Evolutionary conservation across 2,329 filamentous ascomycete species (phyloP).

Genomic region (Blastomyces parvus): DNA sequence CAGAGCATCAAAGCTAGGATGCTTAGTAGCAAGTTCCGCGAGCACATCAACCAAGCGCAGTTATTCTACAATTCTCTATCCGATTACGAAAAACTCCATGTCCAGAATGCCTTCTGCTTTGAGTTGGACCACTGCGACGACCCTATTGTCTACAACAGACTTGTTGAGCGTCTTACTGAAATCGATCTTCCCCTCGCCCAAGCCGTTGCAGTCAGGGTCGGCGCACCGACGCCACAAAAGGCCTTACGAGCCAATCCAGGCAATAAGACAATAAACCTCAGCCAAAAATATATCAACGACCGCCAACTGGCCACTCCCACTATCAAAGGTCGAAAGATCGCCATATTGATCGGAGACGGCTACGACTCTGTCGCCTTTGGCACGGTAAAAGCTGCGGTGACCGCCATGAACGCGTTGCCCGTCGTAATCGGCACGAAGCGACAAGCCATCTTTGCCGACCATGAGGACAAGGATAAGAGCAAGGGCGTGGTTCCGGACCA

Average conservation of each 20-base stretch:
- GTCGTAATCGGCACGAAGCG: slow-evolving; percentile 61
- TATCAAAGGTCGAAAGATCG: slow-evolving; percentile 57
- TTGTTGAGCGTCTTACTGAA: slow-evolving; percentile 58
- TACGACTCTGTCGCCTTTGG: slow-evolving; percentile 51
- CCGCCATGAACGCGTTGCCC: slow-evolving; percentile 53
- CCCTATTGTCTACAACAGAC: slow-evolving; percentile 61
- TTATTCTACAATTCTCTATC: slow-evolving; percentile 74
- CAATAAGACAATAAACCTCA: slow-evolving; percentile 56
- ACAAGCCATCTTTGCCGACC: slow-evolving; percentile 55
- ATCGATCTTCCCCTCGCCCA: slow-evolving; percentile 63
- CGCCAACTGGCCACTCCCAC: slow-evolving; percentile 57
- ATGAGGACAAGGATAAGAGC: slow-evolving; percentile 34
- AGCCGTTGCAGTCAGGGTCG: slow-evolving; percentile 59
- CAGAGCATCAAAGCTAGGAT: slow-evolving; percentile 58
- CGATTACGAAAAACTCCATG: slow-evolving; percentile 54
- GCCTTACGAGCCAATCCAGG: slow-evolving; percentile 52
- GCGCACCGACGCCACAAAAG: slow-evolving; percentile 47
- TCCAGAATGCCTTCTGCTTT: slow-evolving; percentile 53
- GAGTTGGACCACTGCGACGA: slow-evolving; percentile 78
- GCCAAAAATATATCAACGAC: slow-evolving; percentile 66
- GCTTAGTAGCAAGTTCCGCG: slow-evolving; percentile 61
- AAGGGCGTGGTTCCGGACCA: slow-evolving; percentile 54
- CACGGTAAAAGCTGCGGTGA: slow-evolving; percentile 54
- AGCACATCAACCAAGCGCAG: slow-evolving; percentile 69
- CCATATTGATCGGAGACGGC: slow-evolving; percentile 33